Evolutionary conservation across 768 basidiomycete species (phyloP), one percentile per base, ranked within the genome.

Genomic region (Hygrophorus pudorinus): DNA sequence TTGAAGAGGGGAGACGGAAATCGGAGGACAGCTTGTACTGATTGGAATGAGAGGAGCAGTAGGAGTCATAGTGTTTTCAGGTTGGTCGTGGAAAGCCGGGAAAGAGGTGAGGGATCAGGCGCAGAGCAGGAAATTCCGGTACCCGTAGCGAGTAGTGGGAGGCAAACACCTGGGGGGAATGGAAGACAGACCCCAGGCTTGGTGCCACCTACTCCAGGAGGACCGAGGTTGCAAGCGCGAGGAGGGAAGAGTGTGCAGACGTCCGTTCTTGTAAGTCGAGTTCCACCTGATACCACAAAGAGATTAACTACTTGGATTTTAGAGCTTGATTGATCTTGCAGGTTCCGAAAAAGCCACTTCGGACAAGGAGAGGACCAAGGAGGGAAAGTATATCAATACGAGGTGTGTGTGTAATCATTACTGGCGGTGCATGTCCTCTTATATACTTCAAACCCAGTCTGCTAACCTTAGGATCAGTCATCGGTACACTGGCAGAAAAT

Each of bases 21-120:
- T 55, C 68, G 94, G 40, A 70, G 90, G 48, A 96, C 92, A 3
- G 93, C 92, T 1, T 87, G 81, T 53, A 99, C 96, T n/a, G 94
- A 99, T 56, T 99, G 94, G 94, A 99, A 99, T 58, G 86, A 92
- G 54, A 67, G 94, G 47, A 92, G 88, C 65, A 91, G 88, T 58
- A 72, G 94, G 28, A 92, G 89, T 66, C 94, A 97, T 59, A 88
- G 85, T 51, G 87, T 98, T 0, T 96, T 98, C 61, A 70, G 92
- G 24, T 75, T 97, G 21, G 93, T 98, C 0, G 81, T 94, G 40
- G 91, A 96, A 61, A 89, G 86, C 53, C 68, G 88, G 42, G 86
- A 82, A 56, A 66, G 81, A 44, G 78, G 75, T 20, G 50, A 53
- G 12, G 54, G 52, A 1, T 48, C 41, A 0, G 58, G 59, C 10